Evolutionary conservation across 208 protist species (phyloP).

Genomic region (Leishmania tropica): DNA sequence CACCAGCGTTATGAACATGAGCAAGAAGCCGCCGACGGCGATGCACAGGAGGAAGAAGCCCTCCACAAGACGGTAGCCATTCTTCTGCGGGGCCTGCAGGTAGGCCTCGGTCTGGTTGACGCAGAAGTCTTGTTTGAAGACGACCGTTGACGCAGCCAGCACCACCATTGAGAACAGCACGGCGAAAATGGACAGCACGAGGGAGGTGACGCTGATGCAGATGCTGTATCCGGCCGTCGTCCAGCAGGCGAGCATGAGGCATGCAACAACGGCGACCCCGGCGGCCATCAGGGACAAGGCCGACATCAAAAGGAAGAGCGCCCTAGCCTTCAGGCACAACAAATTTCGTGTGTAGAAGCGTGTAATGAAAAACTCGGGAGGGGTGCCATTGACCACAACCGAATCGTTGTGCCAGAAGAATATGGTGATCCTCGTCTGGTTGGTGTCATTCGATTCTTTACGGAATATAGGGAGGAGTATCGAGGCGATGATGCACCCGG

Average conservation of each 20-base stretch:
- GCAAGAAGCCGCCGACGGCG: conserved; percentile 24
- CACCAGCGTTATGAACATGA: not conserved
- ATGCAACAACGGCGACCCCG: not conserved
- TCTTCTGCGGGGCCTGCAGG: not conserved
- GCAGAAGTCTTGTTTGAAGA: not conserved
- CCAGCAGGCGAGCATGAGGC: conserved; percentile 5
- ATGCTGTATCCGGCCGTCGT: not conserved
- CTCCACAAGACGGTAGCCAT: conserved; percentile 22
- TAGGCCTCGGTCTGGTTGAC: accelerated
- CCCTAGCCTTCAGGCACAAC: not conserved
- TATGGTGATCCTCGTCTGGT: no score
- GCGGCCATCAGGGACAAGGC: not conserved
- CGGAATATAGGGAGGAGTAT: conserved; percentile 16
- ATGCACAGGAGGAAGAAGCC: conserved; percentile 29
- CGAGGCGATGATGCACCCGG: conserved; percentile 10
- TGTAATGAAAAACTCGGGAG: accelerated
- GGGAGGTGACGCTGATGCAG: not conserved
- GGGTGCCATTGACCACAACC: no score
- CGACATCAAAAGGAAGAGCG: not conserved
- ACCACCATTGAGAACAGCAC: not conserved
- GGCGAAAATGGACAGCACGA: not conserved
- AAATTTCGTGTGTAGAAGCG: conserved; percentile 5
- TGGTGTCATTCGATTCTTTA: not conserved
- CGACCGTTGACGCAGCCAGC: not conserved
- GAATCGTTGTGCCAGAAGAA: conserved; percentile 14